Conservation (phyloP, 495 filamentous ascomycete genomes). For the Aspergillus indologenus region DNA sequence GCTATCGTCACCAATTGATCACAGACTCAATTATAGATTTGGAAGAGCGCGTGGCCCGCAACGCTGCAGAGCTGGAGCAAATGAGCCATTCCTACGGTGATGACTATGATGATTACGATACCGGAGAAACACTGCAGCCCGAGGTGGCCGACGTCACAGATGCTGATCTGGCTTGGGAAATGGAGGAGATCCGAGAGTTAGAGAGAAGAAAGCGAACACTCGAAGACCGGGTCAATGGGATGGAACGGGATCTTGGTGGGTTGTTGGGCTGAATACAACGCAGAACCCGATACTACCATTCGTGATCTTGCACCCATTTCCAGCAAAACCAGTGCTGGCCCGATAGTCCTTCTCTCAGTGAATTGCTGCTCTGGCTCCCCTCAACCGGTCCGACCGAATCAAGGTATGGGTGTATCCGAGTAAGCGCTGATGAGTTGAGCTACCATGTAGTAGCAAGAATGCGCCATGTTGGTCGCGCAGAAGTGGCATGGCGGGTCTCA, state of each 20-base stretch:
- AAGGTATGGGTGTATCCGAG: background rate
- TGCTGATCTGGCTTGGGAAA: conserved; percentile 70
- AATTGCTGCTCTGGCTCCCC: background rate
- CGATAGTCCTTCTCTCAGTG: too few relatives aligned
- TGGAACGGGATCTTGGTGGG: conserved; percentile 77
- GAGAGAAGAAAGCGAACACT: conserved; percentile 73
- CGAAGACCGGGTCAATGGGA: conserved; percentile 72
- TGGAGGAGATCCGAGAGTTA: conserved; percentile 74
- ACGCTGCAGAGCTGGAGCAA: conserved; percentile 67
- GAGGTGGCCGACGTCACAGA: conserved; percentile 58
- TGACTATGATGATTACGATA: conserved; percentile 32
- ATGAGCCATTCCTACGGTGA: conserved; percentile 60
- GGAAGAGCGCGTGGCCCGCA: conserved; percentile 74
- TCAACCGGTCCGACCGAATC: background rate
- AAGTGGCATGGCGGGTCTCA: background rate
- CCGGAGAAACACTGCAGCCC: conserved; percentile 41
- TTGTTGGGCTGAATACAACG: conserved; percentile 47
- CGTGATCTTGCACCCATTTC: background rate
- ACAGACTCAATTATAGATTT: conserved; percentile 72
- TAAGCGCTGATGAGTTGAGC: background rate
- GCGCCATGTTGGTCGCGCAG: background rate
- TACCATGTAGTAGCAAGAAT: background rate
- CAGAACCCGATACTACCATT: background rate
- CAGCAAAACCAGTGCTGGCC: background rate
- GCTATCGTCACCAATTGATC: conserved; percentile 68